These are phyloP conservation scores for Rhododendron simsii DNA, from an alignment of 148 eudicot species.

Conservation along the genomic window DNA sequence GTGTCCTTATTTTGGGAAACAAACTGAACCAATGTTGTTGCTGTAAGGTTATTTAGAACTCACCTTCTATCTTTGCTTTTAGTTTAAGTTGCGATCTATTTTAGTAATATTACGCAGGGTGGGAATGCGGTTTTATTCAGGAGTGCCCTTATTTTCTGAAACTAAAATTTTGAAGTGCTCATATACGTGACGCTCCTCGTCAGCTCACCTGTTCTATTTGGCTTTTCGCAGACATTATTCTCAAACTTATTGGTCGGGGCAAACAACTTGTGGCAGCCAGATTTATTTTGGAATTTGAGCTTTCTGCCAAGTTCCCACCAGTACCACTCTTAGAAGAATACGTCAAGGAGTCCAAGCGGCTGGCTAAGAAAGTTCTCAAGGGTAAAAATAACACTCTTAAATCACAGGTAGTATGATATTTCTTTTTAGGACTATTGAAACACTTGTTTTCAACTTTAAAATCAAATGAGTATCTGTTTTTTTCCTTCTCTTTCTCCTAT, in stretches of 20 bases:
- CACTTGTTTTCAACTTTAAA: background rate
- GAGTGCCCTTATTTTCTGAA: background rate
- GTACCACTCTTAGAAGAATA: conserved; percentile 32
- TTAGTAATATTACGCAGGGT: background rate
- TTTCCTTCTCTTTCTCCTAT: conserved; percentile 2
- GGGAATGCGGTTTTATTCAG: background rate
- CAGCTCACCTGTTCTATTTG: background rate
- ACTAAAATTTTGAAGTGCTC: background rate
- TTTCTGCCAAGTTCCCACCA: conserved; percentile 37
- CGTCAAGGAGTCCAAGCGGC: conserved; percentile 21
- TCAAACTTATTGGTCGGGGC: conserved; percentile 29
- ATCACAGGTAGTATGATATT: conserved; percentile 19
- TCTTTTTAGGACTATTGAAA: background rate
- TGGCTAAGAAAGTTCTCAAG: conserved; percentile 20
- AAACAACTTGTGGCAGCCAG: conserved; percentile 35
- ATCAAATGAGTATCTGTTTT: background rate
- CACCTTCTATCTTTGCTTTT: background rate
- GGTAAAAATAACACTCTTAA: conserved; percentile 15
- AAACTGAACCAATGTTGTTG: background rate
- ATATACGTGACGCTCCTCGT: background rate
- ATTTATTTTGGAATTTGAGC: conserved; percentile 30
- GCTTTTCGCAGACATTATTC: conserved; percentile 23
- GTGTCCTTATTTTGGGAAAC: background rate
- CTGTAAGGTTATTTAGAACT: background rate
- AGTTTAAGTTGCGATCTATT: background rate